phyloP scores from a whole-genome alignment of 768 basidiomycete species.

The Symmetrospora coprosmae region DNA sequence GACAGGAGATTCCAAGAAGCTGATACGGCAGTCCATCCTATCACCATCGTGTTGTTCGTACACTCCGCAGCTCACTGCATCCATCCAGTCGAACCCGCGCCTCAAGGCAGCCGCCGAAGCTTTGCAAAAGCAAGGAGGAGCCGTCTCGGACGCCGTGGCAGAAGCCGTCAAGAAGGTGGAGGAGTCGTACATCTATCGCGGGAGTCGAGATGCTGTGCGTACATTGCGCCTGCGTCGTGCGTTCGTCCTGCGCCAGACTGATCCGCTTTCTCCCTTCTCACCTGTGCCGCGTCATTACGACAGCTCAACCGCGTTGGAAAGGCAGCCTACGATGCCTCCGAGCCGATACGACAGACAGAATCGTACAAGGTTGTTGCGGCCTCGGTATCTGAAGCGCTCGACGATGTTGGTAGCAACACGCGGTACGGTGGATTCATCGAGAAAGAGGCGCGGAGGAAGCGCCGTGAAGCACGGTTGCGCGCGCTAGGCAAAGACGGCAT shows the following conservation, averaged over 20 bases:
- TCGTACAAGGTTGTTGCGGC: constrained; percentile 86
- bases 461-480: constrained; percentile 62
- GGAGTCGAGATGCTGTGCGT: constrained; percentile 44
- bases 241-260: neutral
- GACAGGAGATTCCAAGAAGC: no score
- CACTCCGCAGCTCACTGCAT: constrained; percentile 59
- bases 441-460: constrained; percentile 68
- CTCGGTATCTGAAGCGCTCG: constrained; percentile 76
- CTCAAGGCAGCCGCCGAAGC: constrained; percentile 86
- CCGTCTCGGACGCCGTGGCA: constrained; percentile 82
- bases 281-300: neutral
- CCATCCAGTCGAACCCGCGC: constrained; percentile 88
- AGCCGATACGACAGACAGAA: constrained; percentile 89
- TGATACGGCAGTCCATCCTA: neutral
- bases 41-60: constrained; percentile 16
- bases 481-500: constrained; percentile 54
- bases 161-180: constrained; percentile 91
- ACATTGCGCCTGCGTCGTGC: neutral
- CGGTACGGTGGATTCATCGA: constrained; percentile 63
- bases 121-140: constrained; percentile 71
- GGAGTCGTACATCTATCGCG: constrained; percentile 67
- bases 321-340: constrained; percentile 75
- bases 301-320: constrained; percentile 75
- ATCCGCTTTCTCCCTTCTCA: neutral
- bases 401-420: constrained; percentile 81